phyloP scores from a whole-genome alignment of 495 filamentous ascomycete genomes.

The Penicillium silybi region DNA sequence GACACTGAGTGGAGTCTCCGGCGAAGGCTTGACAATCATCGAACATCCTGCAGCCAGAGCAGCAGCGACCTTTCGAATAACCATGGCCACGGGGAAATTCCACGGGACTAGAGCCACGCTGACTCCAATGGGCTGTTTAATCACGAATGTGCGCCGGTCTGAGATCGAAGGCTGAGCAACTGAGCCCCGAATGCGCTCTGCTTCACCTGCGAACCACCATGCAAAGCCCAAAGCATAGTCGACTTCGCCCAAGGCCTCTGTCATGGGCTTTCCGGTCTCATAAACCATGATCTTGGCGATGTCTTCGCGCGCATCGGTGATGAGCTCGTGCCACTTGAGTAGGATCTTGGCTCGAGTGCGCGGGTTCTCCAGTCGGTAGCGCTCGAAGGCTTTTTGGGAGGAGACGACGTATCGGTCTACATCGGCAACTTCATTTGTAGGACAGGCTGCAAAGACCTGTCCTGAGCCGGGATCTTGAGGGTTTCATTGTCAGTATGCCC shows the following conservation, averaged over 20 bases:
- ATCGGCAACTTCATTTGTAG: conserved; percentile 1
- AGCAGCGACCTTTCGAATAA: conserved; percentile 55
- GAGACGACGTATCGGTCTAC: conserved; percentile 4
- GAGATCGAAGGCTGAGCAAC: conserved; percentile 30
- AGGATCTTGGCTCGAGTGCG: conserved; percentile 19
- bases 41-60: conserved; percentile 63
- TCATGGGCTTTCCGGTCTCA: conserved; percentile 47
- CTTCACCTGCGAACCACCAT: conserved; percentile 51
- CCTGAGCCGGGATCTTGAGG: conserved; percentile 1
- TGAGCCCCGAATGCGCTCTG: conserved; percentile 43
- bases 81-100: conserved; percentile 51
- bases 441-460: conserved; percentile 5
- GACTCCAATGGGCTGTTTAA: conserved; percentile 51
- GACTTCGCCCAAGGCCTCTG: conserved; percentile 44
- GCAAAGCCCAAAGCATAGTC: conserved; percentile 45
- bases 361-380: conserved; percentile 6
- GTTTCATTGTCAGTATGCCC: background rate
- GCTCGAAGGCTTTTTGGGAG: conserved; percentile 3
- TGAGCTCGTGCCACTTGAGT: conserved; percentile 23
- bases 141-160: conserved; percentile 37
- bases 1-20: conserved; percentile 53
- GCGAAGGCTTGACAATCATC: conserved; percentile 41
- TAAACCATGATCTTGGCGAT: conserved; percentile 44
- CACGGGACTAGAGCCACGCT: conserved; percentile 37
- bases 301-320: conserved; percentile 38